Conservation (phyloP, 2,329 filamentous ascomycete genomes). For the Polytolypa hystricis region DNA sequence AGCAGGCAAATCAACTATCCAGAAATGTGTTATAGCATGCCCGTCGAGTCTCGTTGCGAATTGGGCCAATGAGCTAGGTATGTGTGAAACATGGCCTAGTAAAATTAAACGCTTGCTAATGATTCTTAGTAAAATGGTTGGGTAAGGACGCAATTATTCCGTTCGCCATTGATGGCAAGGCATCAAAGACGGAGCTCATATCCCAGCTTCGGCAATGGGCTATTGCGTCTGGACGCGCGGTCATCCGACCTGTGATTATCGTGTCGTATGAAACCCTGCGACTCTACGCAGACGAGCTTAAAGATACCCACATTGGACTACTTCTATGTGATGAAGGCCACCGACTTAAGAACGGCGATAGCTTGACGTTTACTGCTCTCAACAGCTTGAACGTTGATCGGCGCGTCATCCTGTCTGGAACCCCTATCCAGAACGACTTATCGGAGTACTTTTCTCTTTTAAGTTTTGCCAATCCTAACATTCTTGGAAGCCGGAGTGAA, state of each 20-base stretch:
- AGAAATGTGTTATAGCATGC: conserved; percentile 94
- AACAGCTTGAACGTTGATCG: conserved; percentile 83
- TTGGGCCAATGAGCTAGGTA: conserved; percentile 83
- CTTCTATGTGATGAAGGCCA: conserved; percentile 96
- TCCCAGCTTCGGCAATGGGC: conserved; percentile 91
- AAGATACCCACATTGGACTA: conserved; percentile 78
- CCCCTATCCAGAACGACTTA: conserved; percentile 96
- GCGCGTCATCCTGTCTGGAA: conserved; percentile 89
- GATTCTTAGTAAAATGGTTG: conserved; percentile 74
- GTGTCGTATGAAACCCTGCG: conserved; percentile 95
- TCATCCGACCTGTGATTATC: conserved; percentile 88
- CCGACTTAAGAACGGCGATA: conserved; percentile 91
- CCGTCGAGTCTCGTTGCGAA: conserved; percentile 94
- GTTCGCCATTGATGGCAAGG: conserved; percentile 95
- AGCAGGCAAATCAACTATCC: conserved; percentile 84
- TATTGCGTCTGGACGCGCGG: conserved; percentile 75
- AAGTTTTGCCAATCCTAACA: conserved; percentile 89
- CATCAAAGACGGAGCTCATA: conserved; percentile 83
- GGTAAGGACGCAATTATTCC: conserved; percentile 82
- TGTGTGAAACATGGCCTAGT: no score
- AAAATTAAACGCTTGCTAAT: no score
- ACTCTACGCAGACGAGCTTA: conserved; percentile 80
- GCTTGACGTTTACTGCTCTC: conserved; percentile 83
- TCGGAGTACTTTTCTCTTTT: conserved; percentile 94
- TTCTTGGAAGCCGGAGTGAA: conserved; percentile 77